Evolutionary conservation across 2,329 filamentous ascomycete genomes (phyloP).

Genomic region (Nemania sp.): DNA sequence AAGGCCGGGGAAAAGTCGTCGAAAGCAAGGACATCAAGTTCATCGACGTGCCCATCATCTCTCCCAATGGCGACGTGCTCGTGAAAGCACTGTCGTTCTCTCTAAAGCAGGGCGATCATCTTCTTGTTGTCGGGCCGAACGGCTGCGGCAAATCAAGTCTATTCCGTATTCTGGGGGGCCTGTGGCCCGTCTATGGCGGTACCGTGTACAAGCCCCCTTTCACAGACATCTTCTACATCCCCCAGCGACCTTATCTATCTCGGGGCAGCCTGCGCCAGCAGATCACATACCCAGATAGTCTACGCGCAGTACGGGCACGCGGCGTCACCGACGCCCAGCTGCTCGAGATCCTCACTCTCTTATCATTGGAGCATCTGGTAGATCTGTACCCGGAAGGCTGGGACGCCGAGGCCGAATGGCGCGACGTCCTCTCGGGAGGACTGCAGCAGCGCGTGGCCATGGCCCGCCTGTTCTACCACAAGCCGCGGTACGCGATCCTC

Average conservation of each 20-base stretch:
- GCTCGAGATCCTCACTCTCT: constrained; percentile 71
- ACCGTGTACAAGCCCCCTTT: constrained; percentile 90
- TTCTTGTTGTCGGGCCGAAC: constrained; percentile 94
- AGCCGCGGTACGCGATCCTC: constrained; percentile 89
- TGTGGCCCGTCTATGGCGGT: constrained; percentile 98
- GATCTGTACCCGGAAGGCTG: constrained; percentile 77
- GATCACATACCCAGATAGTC: constrained; percentile 91
- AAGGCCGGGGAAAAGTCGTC: constrained; percentile 77
- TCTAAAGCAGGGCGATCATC: constrained; percentile 83
- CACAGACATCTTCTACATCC: constrained; percentile 96
- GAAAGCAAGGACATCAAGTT: constrained; percentile 65
- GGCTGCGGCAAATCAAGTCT: constrained; percentile 96
- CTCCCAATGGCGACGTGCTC: constrained; percentile 92
- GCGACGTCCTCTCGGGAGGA: constrained; percentile 88
- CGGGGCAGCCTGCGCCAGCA: constrained; percentile 93
- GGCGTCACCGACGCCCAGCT: constrained; percentile 83
- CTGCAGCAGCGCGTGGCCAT: constrained; percentile 96
- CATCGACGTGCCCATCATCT: constrained; percentile 80
- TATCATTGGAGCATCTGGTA: constrained; percentile 84
- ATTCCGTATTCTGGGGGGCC: constrained; percentile 92
- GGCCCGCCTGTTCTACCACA: constrained; percentile 93
- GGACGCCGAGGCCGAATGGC: constrained; percentile 96
- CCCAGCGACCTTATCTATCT: constrained; percentile 91
- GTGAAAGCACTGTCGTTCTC: constrained; percentile 85
- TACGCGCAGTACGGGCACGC: constrained; percentile 85